Conservation (phyloP, 2,329 filamentous ascomycete genomes). For the Drechslera avenae region DNA sequence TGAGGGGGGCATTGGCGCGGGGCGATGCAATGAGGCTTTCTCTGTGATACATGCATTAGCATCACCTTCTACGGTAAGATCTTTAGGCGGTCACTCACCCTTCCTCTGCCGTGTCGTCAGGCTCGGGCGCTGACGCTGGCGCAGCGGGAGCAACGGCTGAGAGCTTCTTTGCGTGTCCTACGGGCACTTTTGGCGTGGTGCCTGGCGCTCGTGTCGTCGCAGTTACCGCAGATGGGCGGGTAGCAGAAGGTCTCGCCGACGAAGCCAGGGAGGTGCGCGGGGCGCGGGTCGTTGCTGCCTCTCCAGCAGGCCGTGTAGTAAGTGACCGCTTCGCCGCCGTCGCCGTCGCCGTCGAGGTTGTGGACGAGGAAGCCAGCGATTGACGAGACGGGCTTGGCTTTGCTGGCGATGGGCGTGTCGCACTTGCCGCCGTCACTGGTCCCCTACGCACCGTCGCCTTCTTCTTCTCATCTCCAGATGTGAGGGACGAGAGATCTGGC, state of each 20-base stretch:
- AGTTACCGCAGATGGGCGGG: constrained; percentile 33
- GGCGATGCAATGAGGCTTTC: constrained; percentile 30
- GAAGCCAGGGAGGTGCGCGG: constrained; percentile 39
- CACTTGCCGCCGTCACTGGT: constrained; percentile 24
- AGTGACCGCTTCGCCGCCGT: constrained; percentile 40
- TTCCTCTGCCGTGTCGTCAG: constrained; percentile 13
- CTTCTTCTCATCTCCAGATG: constrained; percentile 46
- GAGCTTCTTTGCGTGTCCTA: constrained; percentile 39
- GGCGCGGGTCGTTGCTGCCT: constrained; percentile 30
- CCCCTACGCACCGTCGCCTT: constrained; percentile 37
- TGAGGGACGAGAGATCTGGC: constrained; percentile 41
- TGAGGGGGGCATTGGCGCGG: constrained; percentile 30
- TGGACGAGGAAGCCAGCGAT: not conserved
- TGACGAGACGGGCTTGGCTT: constrained; percentile 19
- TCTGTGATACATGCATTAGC: constrained; percentile 12
- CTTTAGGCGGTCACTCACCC: constrained; percentile 2
- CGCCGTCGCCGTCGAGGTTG: constrained; percentile 22
- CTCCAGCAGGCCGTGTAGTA: constrained; percentile 32
- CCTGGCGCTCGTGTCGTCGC: constrained; percentile 25
- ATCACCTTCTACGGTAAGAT: not conserved
- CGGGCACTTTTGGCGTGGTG: constrained; percentile 26
- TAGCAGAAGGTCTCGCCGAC: constrained; percentile 26
- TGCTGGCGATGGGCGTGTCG: constrained; percentile 30
- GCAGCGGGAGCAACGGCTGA: constrained; percentile 27
- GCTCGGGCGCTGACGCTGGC: constrained; percentile 12